Percentiles rank a stretch among this genome's conserved stretches.
Evolutionary conservation across 1,284 basidiomycete species (phyloP).

Genomic region (Melampsora occidentalis): DNA sequence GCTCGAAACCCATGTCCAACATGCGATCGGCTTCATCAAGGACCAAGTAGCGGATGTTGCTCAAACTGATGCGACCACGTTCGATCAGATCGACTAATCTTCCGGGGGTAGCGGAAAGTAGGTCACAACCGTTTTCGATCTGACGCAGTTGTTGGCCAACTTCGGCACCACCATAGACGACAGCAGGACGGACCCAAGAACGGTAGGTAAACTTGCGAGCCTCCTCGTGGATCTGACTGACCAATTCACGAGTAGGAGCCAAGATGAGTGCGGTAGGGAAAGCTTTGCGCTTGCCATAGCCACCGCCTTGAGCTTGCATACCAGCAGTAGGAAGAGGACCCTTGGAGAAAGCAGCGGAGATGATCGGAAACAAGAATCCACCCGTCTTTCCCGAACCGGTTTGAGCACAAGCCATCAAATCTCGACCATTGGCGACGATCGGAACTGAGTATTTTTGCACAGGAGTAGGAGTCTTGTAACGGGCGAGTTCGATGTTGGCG

Average conservation of each 20-base stretch:
- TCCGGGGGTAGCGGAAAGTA: conserved; percentile 96
- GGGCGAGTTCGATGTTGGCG: conserved; percentile 89
- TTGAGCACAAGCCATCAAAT: conserved; percentile 95
- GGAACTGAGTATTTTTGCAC: conserved; percentile 99
- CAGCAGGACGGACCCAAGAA: conserved; percentile 97
- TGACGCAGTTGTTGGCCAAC: conserved; percentile 89
- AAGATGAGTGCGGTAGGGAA: conserved; percentile 94
- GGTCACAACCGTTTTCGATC: conserved; percentile 94
- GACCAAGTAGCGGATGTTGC: conserved; percentile 95
- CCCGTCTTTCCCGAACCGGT: conserved; percentile 99
- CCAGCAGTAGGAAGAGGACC: conserved; percentile 71
- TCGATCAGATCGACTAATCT: conserved; percentile 98
- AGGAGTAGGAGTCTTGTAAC: conserved; percentile 91
- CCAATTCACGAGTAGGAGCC: conserved; percentile 95
- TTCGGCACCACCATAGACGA: conserved; percentile 98
- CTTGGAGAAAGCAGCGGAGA: conserved; percentile 83
- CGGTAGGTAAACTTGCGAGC: conserved; percentile 99
- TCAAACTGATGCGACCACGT: conserved; percentile 90
- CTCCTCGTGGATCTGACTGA: conserved; percentile 99
- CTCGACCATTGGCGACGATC: conserved; percentile 83
- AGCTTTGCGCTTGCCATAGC: conserved; percentile 73
- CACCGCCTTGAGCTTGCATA: conserved; percentile 53
- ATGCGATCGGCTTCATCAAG: conserved; percentile 99
- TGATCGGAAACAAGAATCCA: conserved; percentile 98
- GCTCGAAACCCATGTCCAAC: conserved; percentile 99